Base-by-base conservation (phyloP, 441 rosid genomes). In the Pelargonium cotyledonis region DNA sequence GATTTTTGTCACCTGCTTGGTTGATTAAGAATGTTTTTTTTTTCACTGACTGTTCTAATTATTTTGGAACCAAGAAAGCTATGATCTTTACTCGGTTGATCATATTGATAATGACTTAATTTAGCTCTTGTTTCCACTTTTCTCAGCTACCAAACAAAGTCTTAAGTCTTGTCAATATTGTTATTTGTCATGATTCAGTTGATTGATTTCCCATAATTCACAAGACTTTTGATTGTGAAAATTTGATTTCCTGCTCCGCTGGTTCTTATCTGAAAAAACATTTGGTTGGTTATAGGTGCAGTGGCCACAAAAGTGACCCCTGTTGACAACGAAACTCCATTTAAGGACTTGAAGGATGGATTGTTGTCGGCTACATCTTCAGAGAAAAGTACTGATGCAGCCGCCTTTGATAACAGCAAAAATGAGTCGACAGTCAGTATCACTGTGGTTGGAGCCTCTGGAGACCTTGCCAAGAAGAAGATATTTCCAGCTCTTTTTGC, bases 401-500 rank as follows among this genome's bases (percentile, higher is more conserved):
- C 76, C 31, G 73, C 71, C 69, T 79, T 78, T 69, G 80, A 80
- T 51, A 15, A 29, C 57, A 78, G 80, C 72, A 72, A 73, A 40
- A 79, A 66, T 19, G 81, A 83, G 71, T 80, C 95, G 19, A 77
- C 95, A 15, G 96, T 93, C 74, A 88, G 95, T 75, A 93, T 93
- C 43, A 85, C 91, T 8, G 90, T 93, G 46, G 95, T 93, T 7
- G 98, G 98, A 76, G 98, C 98, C 49, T 93, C 98, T 68, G 98
- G 98, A 70, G 98, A 93, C 83, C 96, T 94, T 75, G 96, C 97
- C 47, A 87, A 89, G 83, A 89, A 88, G 81, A 93, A 93, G 79
- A 93, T 93, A 77, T 93, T 93, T 80, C 97, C 98, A 47, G 98
- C 98, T 18, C 97, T 93, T 73, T 93, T 92, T 69, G 96, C 97